phyloP scores from a whole-genome alignment of 2,329 filamentous ascomycete genomes.

The Aureobasidium lini region DNA sequence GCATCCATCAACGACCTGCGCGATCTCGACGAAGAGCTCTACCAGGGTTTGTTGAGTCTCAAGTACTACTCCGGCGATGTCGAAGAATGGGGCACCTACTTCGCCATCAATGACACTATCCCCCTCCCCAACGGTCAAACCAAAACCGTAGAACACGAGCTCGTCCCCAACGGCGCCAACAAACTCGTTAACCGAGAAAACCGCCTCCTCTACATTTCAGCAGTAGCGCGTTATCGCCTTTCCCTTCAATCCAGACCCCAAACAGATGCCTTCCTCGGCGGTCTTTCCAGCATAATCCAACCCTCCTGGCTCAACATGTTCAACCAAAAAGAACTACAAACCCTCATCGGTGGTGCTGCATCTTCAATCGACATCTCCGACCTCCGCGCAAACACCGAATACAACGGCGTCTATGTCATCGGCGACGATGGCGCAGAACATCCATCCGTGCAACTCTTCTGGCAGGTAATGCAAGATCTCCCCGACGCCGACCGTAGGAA shows the following conservation, averaged over 20 bases:
- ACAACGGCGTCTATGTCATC: constrained; percentile 79
- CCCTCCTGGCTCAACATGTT: constrained; percentile 97
- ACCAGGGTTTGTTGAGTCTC: constrained; percentile 71
- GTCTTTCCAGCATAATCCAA: constrained; percentile 79
- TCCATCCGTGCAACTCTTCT: constrained; percentile 78
- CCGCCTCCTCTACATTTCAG: constrained; percentile 86
- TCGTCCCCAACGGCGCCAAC: constrained; percentile 70
- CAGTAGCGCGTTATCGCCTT: constrained; percentile 80
- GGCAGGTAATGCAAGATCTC: constrained; percentile 75
- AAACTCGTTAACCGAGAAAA: constrained; percentile 84
- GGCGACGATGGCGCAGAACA: constrained; percentile 88
- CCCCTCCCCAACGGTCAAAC: constrained; percentile 32
- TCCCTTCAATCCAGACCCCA: constrained; percentile 72
- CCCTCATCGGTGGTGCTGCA: constrained; percentile 80
- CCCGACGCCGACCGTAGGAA: constrained; percentile 70
- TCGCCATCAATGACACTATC: constrained; percentile 72
- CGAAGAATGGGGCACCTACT: constrained; percentile 73
- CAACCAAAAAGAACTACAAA: constrained; percentile 91
- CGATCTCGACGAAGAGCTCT: constrained; percentile 84
- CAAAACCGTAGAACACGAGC: constrained; percentile 62
- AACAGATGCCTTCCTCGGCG: constrained; percentile 79
- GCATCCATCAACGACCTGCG: constrained; percentile 91
- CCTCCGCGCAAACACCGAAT: constrained; percentile 72
- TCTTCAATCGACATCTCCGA: constrained; percentile 83
- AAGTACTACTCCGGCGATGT: constrained; percentile 84